Evolutionary conservation across 108 stramenopile species (phyloP), one percentile per base, ranked within the genome.

Genomic region (Pseudonitzschia multistriata): DNA sequence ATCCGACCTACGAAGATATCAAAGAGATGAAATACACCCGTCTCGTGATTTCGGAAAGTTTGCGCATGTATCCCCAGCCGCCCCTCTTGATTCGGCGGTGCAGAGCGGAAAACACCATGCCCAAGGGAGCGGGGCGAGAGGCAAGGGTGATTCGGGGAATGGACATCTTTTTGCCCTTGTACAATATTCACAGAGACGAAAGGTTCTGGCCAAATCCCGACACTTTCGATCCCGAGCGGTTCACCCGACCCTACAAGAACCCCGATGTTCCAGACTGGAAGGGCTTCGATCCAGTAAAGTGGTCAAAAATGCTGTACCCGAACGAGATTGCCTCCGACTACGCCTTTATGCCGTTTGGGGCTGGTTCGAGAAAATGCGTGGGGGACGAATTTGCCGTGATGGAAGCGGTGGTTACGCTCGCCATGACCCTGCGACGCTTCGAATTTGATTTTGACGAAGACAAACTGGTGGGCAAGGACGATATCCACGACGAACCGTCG

Each of bases 331-430:
- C 93, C 11, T 81, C 96, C 3, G 96, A 98, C 70, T 96, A 88
- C 73, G 95, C 94, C 34, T 96, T 75, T 75, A 68, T 95, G 17
- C 94, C 95, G 25, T 96, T 96, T 67, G 95, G 96, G 52, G 97
- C 90, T 25, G 97, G 97, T 8, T 82, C 92, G 48, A 85, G 97
- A 37, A 98, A 97, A 75, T 98, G 97, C 71, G 89, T 98, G 15
- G 97, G 97, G 3, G 97, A 98, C 73, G 93, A 98, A 62, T 98
- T 98, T 75, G 97, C 97, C 4, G 79, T 86, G 17, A 76, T 98
- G 76, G 97, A 98, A 74, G 95, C 96, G 14, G 90, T 89, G 1
- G 94, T 96, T 10, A 96, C 95, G 17, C 79, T 98, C 47, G 85
- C 96, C 5, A 96, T 92, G 87, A 87, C 97, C 49, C 69, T 95